These are phyloP conservation scores for Jatropha multifida DNA, from an alignment of 441 rosid species.

Conservation along the genomic window DNA sequence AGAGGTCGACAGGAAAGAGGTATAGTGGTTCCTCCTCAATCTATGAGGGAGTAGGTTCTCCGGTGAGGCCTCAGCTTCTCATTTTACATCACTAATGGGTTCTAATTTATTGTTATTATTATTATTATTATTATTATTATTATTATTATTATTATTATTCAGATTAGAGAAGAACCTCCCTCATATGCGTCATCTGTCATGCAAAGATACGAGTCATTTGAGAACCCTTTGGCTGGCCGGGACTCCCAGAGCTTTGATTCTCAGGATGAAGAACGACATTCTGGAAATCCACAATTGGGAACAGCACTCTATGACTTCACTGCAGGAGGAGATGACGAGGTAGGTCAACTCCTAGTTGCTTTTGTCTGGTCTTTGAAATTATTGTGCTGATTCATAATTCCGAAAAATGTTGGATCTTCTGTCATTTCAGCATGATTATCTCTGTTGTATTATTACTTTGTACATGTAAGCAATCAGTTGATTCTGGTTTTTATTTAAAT, in stretches of 20 bases:
- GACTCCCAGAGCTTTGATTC: slow-evolving; percentile 69
- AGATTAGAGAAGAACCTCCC: slow-evolving; percentile 85
- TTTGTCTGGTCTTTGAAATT: slow-evolving; percentile 4
- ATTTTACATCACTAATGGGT: background rate
- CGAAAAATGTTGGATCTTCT: background rate
- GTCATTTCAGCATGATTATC: background rate
- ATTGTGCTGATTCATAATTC: background rate
- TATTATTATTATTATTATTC: background rate
- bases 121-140: slow-evolving; percentile 7
- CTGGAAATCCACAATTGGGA: slow-evolving; percentile 68
- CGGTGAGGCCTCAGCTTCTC: slow-evolving; percentile 44
- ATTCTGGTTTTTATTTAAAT: background rate
- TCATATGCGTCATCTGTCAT: slow-evolving; percentile 67
- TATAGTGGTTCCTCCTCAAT: slow-evolving; percentile 47
- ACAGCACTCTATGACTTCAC: slow-evolving; percentile 94
- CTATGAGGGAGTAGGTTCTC: slow-evolving; percentile 71
- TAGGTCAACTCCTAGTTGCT: slow-evolving; percentile 25
- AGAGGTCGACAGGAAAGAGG: slow-evolving; percentile 56
- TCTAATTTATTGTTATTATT: slow-evolving; percentile 12
- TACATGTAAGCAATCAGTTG: background rate
- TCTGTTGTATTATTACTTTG: background rate
- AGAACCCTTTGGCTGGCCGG: slow-evolving; percentile 50
- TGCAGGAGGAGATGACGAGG: slow-evolving; percentile 99
- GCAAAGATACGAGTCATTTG: slow-evolving; percentile 70
- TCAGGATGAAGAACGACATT: slow-evolving; percentile 56